These are phyloP conservation scores for Coniochaeta sp. DNA, from an alignment of 2,329 filamentous ascomycete genomes.

Conservation along the genomic window DNA sequence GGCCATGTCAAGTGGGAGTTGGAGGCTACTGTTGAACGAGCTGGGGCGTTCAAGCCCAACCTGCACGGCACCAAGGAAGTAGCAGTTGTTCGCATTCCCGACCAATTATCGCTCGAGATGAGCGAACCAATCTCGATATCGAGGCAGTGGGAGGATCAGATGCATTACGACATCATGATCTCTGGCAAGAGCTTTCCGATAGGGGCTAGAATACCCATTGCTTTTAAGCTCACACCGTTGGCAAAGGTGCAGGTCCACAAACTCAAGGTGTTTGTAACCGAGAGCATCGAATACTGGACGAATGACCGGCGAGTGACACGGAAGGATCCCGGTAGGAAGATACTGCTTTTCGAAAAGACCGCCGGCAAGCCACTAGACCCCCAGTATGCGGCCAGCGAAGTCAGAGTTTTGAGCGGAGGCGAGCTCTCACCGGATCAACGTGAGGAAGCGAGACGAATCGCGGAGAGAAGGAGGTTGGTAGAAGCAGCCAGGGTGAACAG, in stretches of 20 bases:
- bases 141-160: slow-evolving; percentile 87
- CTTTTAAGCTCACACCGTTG: slow-evolving; percentile 86
- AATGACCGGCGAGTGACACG: slow-evolving; percentile 78
- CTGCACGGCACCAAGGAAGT: slow-evolving; percentile 77
- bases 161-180: slow-evolving; percentile 94
- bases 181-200: slow-evolving; percentile 92
- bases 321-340: slow-evolving; percentile 76
- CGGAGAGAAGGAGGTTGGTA: slow-evolving; percentile 43
- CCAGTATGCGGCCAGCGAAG: slow-evolving; percentile 66
- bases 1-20: slow-evolving; percentile 85
- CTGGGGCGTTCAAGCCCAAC: slow-evolving; percentile 85
- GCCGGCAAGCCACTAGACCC: slow-evolving; percentile 70
- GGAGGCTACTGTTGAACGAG: slow-evolving; percentile 76
- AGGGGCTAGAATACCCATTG: slow-evolving; percentile 80
- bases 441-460: slow-evolving; percentile 38
- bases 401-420: slow-evolving; percentile 72
- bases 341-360: slow-evolving; percentile 80
- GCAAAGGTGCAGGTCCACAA: slow-evolving; percentile 92
- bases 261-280: slow-evolving; percentile 84
- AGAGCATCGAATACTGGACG: slow-evolving; percentile 87
- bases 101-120: slow-evolving; percentile 82
- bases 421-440: slow-evolving; percentile 54
- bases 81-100: slow-evolving; percentile 73
- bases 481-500: slow-evolving; percentile 38
- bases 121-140: slow-evolving; percentile 92